Base-by-base conservation (phyloP, 345 rosid genomes). In the Combretum micranthum region DNA sequence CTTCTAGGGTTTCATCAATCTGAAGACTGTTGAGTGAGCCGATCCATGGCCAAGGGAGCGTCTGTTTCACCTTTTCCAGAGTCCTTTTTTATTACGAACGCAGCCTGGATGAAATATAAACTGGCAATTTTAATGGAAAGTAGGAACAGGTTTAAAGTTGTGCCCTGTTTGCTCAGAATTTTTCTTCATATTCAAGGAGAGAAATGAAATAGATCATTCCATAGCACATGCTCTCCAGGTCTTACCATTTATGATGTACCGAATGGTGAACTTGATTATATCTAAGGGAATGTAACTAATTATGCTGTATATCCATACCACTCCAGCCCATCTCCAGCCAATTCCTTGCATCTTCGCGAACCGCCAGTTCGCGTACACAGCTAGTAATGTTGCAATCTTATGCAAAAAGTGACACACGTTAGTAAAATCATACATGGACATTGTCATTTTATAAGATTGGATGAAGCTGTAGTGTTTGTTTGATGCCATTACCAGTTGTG, bases 301-400 rank as follows among this genome's bases (percentile, higher is more conserved):
- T 32, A 56, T 20, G 32, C 57, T 61, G 66, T 22, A 68, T 10
- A 49, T 14, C 72, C 67, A 68, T 46, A 68, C 50, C 16, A 68
- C 52, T 43, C 62, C 66, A 22, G 66, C 72, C 67, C 72, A 56
- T 68, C 62, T 57, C 72, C 72, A 62, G 2, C 59, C 63, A 21
- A 61, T 52, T 15, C 72, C 72, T 44, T 50, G 56, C 23, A 68
- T 50, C 20, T 66, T 50, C 13, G 67, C 72, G 47, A 68, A 68
- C 15, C 48, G 43, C 72, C 66, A 56, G 15, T 25, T 56, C 44
- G 72, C 72, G 21, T 68, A 56, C 47, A 62, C 72, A 14, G 62
- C 66, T 43, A 62, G 56, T 37, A 62, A 2, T 3, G 66, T 68
- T 15, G 67, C 63, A 44, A 67, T 42, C 71, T 67, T 53, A 22